These are phyloP conservation scores for Apiotrichum gracile DNA, from an alignment of 1,284 basidiomycete genomes.

Conservation along the genomic window DNA sequence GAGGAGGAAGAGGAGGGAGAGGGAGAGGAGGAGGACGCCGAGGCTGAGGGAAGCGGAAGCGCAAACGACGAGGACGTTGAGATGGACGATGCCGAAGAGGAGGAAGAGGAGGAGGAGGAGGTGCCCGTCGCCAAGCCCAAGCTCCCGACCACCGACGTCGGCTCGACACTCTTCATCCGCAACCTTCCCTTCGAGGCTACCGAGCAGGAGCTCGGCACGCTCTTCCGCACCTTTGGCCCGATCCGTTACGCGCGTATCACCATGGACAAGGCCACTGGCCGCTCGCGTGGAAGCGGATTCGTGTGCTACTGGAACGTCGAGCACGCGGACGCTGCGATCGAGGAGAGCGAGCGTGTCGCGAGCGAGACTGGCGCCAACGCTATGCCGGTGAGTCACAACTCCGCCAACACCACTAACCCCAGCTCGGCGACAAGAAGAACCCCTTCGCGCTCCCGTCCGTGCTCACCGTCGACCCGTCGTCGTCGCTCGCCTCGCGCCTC, in stretches of 20 bases:
- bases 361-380: conserved; percentile 52
- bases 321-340: conserved; percentile 78
- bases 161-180: conserved; percentile 88
- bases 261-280: conserved; percentile 73
- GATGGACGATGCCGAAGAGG: conserved; percentile 29
- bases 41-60: conserved; percentile 17
- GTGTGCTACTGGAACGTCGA: conserved; percentile 95
- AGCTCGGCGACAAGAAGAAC: conserved; percentile 59
- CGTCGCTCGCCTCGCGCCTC: conserved; percentile 71
- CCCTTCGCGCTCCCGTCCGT: conserved; percentile 80
- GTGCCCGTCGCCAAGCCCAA: conserved; percentile 61
- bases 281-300: conserved; percentile 91
- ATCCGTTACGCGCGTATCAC: conserved; percentile 91
- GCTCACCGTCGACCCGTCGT: conserved; percentile 90
- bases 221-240: conserved; percentile 89
- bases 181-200: conserved; percentile 91
- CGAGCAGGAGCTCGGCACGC: conserved; percentile 75
- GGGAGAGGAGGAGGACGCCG: conserved; percentile 51
- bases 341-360: conserved; percentile 69
- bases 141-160: conserved; percentile 71
- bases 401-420: conserved; percentile 7
- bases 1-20: conserved; percentile 15
- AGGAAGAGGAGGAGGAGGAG: conserved; percentile 51
- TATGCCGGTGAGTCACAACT: conserved; percentile 30
- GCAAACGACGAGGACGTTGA: conserved; percentile 27